Percentiles rank a stretch among this genome's conserved stretches.
phyloP scores from a whole-genome alignment of 2,329 filamentous ascomycete genomes.

The Chaetoscypha palmicola region DNA sequence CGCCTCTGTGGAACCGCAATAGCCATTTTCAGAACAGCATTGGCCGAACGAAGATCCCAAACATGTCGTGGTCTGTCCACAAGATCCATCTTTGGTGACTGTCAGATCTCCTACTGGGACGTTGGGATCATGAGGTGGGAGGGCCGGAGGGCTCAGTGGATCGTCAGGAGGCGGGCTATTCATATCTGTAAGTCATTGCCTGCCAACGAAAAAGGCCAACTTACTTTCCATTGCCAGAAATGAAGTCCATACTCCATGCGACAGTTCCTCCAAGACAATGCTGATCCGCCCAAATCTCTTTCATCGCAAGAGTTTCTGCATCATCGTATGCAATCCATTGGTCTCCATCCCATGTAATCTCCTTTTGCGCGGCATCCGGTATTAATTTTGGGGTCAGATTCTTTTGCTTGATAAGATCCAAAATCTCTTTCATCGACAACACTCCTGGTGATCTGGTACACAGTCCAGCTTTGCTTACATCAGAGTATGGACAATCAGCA shows the following conservation, averaged over 20 bases:
- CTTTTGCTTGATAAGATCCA: constrained; percentile 23
- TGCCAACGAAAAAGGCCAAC: not conserved
- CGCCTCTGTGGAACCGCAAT: constrained; percentile 10
- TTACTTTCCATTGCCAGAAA: constrained; percentile 18
- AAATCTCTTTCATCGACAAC: constrained; percentile 30
- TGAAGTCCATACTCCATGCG: constrained; percentile 27
- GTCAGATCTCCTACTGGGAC: not conserved
- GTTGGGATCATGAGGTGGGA: not conserved
- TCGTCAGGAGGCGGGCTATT: constrained; percentile 9
- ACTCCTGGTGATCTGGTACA: constrained; percentile 31
- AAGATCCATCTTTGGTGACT: constrained; percentile 10
- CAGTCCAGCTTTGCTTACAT: constrained; percentile 21
- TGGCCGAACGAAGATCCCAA: constrained; percentile 9
- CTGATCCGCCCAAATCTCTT: constrained; percentile 24
- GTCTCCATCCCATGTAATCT: constrained; percentile 28
- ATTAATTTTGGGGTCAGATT: constrained; percentile 20
- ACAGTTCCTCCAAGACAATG: constrained; percentile 28
- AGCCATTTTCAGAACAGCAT: constrained; percentile 13
- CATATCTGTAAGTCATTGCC: not conserved
- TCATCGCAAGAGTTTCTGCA: constrained; percentile 31
- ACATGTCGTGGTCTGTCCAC: constrained; percentile 10
- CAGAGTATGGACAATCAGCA: constrained; percentile 23
- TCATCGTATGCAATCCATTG: constrained; percentile 40
- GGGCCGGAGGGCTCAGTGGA: no score
- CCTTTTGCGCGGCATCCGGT: constrained; percentile 21